phyloP scores from a whole-genome alignment of 2,329 filamentous ascomycete species.

The Alternaria hordeiaustralica region DNA sequence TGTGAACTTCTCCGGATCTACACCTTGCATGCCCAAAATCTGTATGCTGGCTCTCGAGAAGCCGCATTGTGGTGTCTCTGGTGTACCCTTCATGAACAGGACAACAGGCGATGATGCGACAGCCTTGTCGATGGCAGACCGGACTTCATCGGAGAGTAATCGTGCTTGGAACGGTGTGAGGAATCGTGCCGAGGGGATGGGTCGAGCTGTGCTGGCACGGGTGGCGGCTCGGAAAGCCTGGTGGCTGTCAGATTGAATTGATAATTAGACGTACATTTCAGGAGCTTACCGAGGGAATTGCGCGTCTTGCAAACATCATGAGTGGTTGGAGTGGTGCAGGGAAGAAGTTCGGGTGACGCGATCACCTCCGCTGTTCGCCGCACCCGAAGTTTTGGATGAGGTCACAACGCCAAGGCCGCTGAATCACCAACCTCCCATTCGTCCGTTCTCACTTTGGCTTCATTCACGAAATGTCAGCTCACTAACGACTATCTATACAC shows the following conservation, averaged over 20 bases:
- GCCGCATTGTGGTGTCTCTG: constrained; percentile 93
- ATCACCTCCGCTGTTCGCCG: constrained; percentile 33
- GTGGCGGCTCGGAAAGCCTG: constrained; percentile 48
- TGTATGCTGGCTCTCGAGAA: constrained; percentile 96
- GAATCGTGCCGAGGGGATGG: constrained; percentile 51
- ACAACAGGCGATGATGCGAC: constrained; percentile 89
- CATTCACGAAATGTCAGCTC: background rate
- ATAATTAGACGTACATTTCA: background rate
- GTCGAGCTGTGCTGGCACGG: constrained; percentile 35
- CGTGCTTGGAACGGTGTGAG: constrained; percentile 61
- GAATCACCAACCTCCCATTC: constrained; percentile 15
- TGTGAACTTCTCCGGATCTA: constrained; percentile 95
- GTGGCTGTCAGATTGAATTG: constrained; percentile 10
- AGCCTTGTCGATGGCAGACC: constrained; percentile 86
- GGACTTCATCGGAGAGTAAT: constrained; percentile 80
- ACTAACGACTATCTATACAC: background rate
- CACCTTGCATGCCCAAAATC: constrained; percentile 91
- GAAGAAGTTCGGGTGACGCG: constrained; percentile 19
- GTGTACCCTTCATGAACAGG: constrained; percentile 99
- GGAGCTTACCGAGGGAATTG: constrained; percentile 42
- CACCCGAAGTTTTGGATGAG: constrained; percentile 37
- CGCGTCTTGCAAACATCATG: constrained; percentile 49
- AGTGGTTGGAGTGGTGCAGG: constrained; percentile 15
- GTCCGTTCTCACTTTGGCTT: background rate
- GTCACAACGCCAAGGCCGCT: constrained; percentile 34